Evolutionary conservation across 305 asterid species (phyloP).

Genomic region (Fraxinus floribunda): DNA sequence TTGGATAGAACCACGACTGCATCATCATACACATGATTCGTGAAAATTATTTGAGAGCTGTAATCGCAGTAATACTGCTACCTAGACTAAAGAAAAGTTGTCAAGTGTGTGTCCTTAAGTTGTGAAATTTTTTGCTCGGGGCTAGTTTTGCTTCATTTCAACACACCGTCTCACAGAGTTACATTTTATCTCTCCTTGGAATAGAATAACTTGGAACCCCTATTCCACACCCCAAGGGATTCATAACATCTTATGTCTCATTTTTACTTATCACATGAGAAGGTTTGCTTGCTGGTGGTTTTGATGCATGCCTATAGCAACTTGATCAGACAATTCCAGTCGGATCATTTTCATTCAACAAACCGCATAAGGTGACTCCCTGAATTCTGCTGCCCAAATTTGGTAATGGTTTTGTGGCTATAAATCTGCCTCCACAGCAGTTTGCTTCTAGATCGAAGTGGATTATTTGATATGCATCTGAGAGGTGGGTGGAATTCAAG

Average conservation of each 20-base stretch:
- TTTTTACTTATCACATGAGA: background rate
- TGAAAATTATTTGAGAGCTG: background rate
- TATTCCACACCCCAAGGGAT: background rate
- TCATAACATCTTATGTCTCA: background rate
- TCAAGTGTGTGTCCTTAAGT: background rate
- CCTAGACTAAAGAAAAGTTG: background rate
- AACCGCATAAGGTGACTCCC: background rate
- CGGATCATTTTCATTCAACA: background rate
- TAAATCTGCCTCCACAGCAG: background rate
- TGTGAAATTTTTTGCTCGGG: background rate
- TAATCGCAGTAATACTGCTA: background rate
- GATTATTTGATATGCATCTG: background rate
- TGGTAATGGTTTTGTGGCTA: background rate
- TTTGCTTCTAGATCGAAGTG: background rate
- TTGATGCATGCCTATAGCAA: background rate
- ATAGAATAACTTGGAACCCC: background rate
- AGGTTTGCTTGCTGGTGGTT: background rate
- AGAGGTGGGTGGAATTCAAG: background rate
- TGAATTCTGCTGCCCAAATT: background rate
- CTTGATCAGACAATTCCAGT: background rate
- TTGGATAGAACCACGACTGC: background rate
- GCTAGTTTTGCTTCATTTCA: slow-evolving; percentile 3
- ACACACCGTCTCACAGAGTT: background rate
- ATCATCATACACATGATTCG: background rate
- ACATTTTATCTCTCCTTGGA: background rate